Conservation (phyloP, 2,329 filamentous ascomycete species). For the Elsinoe batatas region DNA sequence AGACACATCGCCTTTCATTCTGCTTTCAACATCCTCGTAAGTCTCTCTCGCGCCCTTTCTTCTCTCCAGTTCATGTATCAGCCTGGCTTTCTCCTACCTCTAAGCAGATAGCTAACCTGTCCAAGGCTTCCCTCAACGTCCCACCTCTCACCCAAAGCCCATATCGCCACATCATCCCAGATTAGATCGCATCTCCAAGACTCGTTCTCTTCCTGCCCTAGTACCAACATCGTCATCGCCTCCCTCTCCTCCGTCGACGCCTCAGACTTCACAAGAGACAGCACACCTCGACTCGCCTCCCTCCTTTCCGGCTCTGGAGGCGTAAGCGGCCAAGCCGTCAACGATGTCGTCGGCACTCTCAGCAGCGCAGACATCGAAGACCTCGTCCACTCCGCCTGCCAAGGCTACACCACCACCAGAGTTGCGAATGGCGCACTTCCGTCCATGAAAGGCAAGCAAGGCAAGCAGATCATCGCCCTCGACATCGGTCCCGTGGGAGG, state of each 20-base stretch:
- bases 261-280: background rate
- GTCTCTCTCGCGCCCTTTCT: background rate
- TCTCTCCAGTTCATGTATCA: background rate
- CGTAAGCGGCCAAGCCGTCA: slow-evolving; percentile 19
- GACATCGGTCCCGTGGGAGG: background rate
- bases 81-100: background rate
- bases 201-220: slow-evolving; percentile 3
- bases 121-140: slow-evolving; percentile 16
- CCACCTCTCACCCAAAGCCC: slow-evolving; percentile 19
- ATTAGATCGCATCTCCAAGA: slow-evolving; percentile 16
- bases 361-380: background rate
- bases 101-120: background rate
- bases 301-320: background rate
- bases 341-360: background rate
- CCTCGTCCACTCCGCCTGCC: background rate
- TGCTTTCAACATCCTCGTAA: slow-evolving; percentile 81
- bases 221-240: slow-evolving; percentile 28
- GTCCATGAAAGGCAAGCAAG: background rate
- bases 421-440: background rate
- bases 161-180: slow-evolving; percentile 21
- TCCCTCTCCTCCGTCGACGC: slow-evolving; percentile 34
- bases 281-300: background rate
- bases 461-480: background rate
- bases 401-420: background rate
- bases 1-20: slow-evolving; percentile 79